A percentile compares a stretch with the other conserved stretches of the same genome.
Conservation (phyloP, 2,329 filamentous ascomycete genomes). For the Colletotrichum gloeosporioides region DNA sequence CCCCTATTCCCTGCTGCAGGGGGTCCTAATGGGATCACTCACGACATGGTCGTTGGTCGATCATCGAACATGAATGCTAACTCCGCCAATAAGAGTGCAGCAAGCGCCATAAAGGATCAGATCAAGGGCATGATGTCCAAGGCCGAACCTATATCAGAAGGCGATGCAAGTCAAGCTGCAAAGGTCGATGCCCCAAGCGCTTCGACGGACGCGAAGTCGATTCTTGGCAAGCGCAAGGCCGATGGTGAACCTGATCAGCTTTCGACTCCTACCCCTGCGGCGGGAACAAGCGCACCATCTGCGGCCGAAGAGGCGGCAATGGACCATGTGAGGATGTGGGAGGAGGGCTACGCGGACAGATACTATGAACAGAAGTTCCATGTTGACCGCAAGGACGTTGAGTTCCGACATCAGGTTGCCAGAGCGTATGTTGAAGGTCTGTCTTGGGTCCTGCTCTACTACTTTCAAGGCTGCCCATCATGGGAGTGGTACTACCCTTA, state of each 20-base stretch:
- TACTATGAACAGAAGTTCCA: slow-evolving; percentile 98
- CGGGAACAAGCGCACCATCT: slow-evolving; percentile 51
- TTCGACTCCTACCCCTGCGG: slow-evolving; percentile 65
- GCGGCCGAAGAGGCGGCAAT: slow-evolving; percentile 68
- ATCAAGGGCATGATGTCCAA: slow-evolving; percentile 59
- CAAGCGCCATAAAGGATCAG: slow-evolving; percentile 83
- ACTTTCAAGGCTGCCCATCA: slow-evolving; percentile 96
- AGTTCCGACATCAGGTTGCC: slow-evolving; percentile 88
- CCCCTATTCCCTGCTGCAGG: slow-evolving; percentile 34
- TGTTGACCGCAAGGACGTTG: slow-evolving; percentile 78
- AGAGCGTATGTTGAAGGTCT: slow-evolving; percentile 93
- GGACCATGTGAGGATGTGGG: slow-evolving; percentile 91
- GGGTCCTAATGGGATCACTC: slow-evolving; percentile 67
- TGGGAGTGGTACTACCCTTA: slow-evolving; percentile 99
- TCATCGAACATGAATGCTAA: slow-evolving; percentile 60
- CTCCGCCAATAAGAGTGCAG: slow-evolving; percentile 91
- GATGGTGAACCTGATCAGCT: slow-evolving; percentile 67
- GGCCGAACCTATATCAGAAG: slow-evolving; percentile 5
- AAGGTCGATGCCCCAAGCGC: slow-evolving; percentile 14
- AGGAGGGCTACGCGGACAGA: slow-evolving; percentile 90
- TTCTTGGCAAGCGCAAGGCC: slow-evolving; percentile 78
- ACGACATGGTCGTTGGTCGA: slow-evolving; percentile 77
- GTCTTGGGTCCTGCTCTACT: slow-evolving; percentile 94
- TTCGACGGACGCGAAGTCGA: slow-evolving; percentile 46
- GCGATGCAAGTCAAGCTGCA: slow-evolving; percentile 24